These are phyloP conservation scores for Phytophthora pistaciae DNA, from an alignment of 352 stramenopile species.

Conservation along the genomic window DNA sequence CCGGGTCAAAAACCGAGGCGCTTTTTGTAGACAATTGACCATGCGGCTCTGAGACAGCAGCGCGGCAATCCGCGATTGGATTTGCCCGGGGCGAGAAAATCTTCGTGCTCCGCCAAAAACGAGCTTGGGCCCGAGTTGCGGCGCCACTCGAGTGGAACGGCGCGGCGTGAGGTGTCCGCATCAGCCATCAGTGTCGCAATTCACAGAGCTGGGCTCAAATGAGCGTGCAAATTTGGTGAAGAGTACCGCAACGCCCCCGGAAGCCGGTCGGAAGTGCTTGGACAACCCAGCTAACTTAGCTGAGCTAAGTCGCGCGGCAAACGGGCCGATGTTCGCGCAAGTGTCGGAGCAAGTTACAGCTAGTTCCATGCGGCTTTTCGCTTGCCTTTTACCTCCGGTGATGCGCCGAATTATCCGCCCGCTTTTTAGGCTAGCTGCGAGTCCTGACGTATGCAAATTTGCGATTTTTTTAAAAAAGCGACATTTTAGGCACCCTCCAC, in stretches of 20 bases:
- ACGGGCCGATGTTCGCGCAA: conserved; percentile 4
- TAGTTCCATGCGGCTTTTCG: background rate
- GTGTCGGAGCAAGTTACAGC: conserved; percentile 14
- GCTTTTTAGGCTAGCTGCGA: background rate
- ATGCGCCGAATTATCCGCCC: conserved; percentile 1
- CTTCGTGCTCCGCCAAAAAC: conserved; percentile 9
- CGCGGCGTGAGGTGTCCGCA: background rate
- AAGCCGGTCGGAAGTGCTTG: conserved; percentile 15
- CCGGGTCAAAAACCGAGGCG: background rate
- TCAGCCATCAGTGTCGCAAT: conserved; percentile 18
- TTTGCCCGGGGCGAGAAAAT: conserved; percentile 5
- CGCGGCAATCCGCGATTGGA: background rate
- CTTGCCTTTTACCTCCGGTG: background rate
- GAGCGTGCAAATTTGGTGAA: conserved; percentile 21
- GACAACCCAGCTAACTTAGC: background rate
- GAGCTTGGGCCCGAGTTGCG: conserved; percentile 8
- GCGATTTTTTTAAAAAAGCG: conserved; percentile 12
- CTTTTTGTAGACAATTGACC: no score
- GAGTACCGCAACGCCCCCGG: conserved; percentile 1
- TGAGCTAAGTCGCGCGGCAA: background rate
- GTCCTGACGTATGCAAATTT: conserved; percentile 22
- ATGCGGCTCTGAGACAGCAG: conserved; percentile 1
- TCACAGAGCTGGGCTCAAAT: conserved; percentile 18
- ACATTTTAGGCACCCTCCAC: conserved; percentile 19
- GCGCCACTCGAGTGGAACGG: conserved; percentile 15